These are phyloP conservation scores for Coemansia sp. DNA, from an alignment of 192 early-diverging fungal genomes.

Conservation along the genomic window DNA sequence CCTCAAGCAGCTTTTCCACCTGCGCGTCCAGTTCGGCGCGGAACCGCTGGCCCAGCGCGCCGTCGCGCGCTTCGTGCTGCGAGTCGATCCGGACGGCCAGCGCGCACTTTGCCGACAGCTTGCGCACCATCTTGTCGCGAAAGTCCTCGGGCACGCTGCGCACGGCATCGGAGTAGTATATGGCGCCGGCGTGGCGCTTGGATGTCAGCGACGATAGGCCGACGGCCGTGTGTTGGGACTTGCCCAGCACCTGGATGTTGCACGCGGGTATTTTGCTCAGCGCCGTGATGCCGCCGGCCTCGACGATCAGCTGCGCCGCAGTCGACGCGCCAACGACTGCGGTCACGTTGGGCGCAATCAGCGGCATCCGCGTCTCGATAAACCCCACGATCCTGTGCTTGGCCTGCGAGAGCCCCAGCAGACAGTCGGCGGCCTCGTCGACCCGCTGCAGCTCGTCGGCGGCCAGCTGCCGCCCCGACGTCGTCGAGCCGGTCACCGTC, in stretches of 20 bases:
- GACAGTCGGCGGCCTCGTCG: conserved; percentile 70
- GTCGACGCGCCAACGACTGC: conserved; percentile 77
- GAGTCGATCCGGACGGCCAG: conserved; percentile 88
- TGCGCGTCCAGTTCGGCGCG: conserved; percentile 81
- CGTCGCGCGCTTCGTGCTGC: conserved; percentile 66
- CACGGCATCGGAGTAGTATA: conserved; percentile 76
- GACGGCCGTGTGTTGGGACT: conserved; percentile 19
- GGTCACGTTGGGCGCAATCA: conserved; percentile 93
- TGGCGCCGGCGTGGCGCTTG: conserved; percentile 72
- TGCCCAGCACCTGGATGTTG: conserved; percentile 72
- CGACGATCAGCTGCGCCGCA: conserved; percentile 87
- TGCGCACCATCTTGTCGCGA: conserved; percentile 71
- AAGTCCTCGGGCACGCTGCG: conserved; percentile 66
- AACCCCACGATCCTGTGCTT: conserved; percentile 70
- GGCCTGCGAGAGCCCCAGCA: conserved; percentile 65
- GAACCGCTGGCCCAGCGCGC: conserved; percentile 62
- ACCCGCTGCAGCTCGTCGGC: conserved; percentile 61
- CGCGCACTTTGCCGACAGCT: conserved; percentile 77
- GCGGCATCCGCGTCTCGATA: conserved; percentile 84
- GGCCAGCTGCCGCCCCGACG: conserved; percentile 62
- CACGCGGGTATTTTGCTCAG: conserved; percentile 88
- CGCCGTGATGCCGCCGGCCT: conserved; percentile 81
- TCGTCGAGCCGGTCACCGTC: conserved; percentile 85
- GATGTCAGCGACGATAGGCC: conserved; percentile 49
- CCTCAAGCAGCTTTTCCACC: conserved; percentile 78